phyloP scores from a whole-genome alignment of 768 basidiomycete species.

The Suillus placidus region DNA sequence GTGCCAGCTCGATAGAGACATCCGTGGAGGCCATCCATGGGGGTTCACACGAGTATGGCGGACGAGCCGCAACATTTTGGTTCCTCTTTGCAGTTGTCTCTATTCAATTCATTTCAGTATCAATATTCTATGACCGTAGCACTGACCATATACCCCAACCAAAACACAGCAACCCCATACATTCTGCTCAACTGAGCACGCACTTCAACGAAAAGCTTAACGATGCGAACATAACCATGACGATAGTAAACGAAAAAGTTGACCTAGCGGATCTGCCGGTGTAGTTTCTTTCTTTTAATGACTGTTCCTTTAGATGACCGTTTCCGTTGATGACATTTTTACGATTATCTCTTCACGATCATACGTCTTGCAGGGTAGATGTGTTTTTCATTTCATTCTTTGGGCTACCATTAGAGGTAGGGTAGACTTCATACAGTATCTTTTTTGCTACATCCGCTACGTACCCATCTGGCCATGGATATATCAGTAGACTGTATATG shows the following conservation, averaged over 20 bases:
- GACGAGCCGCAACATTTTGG: slow-evolving; percentile 49
- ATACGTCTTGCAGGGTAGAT: not conserved
- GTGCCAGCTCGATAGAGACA: slow-evolving; percentile 50
- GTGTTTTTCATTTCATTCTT: not conserved
- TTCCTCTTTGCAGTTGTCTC: slow-evolving; percentile 42
- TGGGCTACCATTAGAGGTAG: not conserved
- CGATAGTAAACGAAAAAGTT: not conserved
- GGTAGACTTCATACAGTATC: not conserved
- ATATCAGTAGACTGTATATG: too few relatives aligned
- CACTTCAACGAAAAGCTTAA: not conserved
- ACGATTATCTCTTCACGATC: not conserved
- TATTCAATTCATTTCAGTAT: slow-evolving; percentile 35
- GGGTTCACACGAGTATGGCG: slow-evolving; percentile 36
- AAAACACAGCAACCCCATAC: not conserved
- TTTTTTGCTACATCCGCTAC: not conserved
- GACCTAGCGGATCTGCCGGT: not conserved
- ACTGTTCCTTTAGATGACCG: not conserved
- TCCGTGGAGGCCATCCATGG: slow-evolving; percentile 41
- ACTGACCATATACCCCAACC: slow-evolving; percentile 16
- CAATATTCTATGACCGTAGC: slow-evolving; percentile 37
- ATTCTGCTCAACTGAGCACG: not conserved
- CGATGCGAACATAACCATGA: not conserved
- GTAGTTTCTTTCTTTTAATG: not conserved
- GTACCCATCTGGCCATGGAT: not conserved
- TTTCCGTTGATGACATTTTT: not conserved